phyloP scores from a whole-genome alignment of 2,329 filamentous ascomycete genomes.

The Sordariomycetes sp. region DNA sequence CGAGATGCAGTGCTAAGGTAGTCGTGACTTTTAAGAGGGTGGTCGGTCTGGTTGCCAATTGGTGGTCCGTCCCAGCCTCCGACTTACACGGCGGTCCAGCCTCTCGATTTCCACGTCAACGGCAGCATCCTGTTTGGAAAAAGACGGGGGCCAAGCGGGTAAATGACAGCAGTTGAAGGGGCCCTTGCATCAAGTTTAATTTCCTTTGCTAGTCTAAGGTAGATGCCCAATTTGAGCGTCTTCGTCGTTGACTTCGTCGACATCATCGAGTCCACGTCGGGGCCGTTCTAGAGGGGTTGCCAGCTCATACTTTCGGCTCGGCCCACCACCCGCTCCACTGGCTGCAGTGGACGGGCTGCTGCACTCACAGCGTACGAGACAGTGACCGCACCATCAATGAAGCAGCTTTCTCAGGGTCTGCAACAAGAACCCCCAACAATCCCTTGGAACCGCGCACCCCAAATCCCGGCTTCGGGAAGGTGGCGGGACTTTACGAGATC shows the following conservation, averaged over 20 bases:
- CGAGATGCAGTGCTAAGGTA: neutral
- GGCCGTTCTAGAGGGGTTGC: neutral
- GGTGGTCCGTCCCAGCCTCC: constrained; percentile 3
- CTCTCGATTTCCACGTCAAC: constrained; percentile 4
- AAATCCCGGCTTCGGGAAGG: too few species aligned
- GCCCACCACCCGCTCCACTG: neutral
- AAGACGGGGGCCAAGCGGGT: too few species aligned
- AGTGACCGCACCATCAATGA: too few species aligned
- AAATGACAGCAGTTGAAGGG: too few species aligned
- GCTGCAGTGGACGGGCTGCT: too few species aligned
- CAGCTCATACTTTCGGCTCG: neutral
- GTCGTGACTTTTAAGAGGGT: neutral
- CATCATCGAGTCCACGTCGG: neutral
- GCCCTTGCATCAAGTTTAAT: too few species aligned
- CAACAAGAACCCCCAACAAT: too few species aligned
- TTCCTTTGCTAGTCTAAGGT: neutral
- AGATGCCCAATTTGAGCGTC: neutral
- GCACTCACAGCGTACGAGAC: too few species aligned
- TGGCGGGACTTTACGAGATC: too few species aligned
- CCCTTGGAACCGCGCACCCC: too few species aligned
- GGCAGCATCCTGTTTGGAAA: neutral
- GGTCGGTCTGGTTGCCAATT: neutral
- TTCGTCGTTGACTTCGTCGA: neutral
- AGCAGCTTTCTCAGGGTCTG: too few species aligned
- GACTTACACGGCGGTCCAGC: constrained; percentile 6